A percentile compares a stretch with the other conserved stretches of the same genome.
These are phyloP conservation scores for Pigoraptor vietnamica DNA, from an alignment of 78 protist species.

Conservation along the genomic window DNA sequence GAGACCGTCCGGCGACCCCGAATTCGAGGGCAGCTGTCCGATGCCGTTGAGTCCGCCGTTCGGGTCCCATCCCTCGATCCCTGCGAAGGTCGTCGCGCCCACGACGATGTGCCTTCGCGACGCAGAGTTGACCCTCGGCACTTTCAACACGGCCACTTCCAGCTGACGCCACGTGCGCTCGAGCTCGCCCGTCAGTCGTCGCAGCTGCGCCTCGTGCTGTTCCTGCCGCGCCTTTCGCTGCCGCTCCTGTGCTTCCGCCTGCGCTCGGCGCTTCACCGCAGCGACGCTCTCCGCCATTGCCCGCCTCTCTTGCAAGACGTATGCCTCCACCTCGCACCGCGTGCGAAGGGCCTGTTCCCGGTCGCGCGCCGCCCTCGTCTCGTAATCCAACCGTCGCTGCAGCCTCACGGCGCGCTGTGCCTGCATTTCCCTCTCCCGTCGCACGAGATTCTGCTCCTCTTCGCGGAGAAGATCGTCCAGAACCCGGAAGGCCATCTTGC, in stretches of 20 bases:
- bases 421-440: background rate
- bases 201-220: background rate
- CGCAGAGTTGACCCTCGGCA: background rate
- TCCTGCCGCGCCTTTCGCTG: background rate
- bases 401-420: background rate
- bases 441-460: background rate
- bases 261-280: background rate
- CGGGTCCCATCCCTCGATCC: background rate
- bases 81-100: background rate
- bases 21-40: background rate
- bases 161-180: background rate
- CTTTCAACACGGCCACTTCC: background rate
- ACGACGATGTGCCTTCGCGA: background rate
- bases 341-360: background rate
- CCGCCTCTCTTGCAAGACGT: background rate
- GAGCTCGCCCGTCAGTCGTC: background rate
- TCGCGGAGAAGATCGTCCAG: background rate
- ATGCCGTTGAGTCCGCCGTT: background rate
- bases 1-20: background rate
- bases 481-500: background rate
- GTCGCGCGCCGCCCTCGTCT: background rate
- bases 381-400: background rate
- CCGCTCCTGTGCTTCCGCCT: background rate
- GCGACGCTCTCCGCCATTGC: background rate
- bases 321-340: background rate